phyloP scores from a whole-genome alignment of 305 asterid species.

The Solanum hybrid region DNA sequence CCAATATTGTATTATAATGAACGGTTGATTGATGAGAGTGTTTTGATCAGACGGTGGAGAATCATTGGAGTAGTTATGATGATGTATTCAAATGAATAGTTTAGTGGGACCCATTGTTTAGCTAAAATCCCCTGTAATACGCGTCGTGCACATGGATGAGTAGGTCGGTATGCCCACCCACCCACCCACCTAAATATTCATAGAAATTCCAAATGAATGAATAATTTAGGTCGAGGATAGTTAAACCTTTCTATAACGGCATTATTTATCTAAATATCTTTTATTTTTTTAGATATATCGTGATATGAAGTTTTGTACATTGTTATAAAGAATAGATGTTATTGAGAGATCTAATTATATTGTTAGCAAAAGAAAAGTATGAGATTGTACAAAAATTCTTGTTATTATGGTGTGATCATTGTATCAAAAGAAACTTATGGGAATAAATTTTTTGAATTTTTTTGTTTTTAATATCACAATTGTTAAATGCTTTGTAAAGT shows the following conservation, averaged over 20 bases:
- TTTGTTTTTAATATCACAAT: too few species aligned
- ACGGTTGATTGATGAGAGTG: slow-evolving; percentile 7
- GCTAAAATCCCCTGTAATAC: not conserved
- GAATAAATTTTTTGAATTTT: too few species aligned
- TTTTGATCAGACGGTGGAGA: slow-evolving; percentile 18
- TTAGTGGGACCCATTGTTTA: slow-evolving; percentile 20
- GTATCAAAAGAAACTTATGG: too few species aligned
- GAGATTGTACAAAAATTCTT: too few species aligned
- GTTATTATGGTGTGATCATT: too few species aligned
- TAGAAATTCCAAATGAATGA: not conserved
- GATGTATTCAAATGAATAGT: slow-evolving; percentile 6
- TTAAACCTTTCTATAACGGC: not conserved
- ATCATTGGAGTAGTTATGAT: slow-evolving; percentile 5
- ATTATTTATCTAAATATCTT: rapidly evolving
- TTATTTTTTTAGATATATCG: not conserved
- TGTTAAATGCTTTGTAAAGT: not conserved
- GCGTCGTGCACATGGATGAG: slow-evolving; percentile 18
- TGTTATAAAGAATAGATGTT: too few species aligned
- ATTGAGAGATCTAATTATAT: too few species aligned
- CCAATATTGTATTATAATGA: not conserved
- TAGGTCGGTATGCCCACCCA: not conserved
- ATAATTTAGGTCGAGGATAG: not conserved
- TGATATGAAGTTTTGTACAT: too few species aligned
- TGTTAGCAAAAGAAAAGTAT: too few species aligned
- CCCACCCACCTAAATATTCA: not conserved